Evolutionary conservation across 768 basidiomycete species (phyloP), one percentile per base, ranked within the genome.

Genomic region (Auriscalpium microsporum): DNA sequence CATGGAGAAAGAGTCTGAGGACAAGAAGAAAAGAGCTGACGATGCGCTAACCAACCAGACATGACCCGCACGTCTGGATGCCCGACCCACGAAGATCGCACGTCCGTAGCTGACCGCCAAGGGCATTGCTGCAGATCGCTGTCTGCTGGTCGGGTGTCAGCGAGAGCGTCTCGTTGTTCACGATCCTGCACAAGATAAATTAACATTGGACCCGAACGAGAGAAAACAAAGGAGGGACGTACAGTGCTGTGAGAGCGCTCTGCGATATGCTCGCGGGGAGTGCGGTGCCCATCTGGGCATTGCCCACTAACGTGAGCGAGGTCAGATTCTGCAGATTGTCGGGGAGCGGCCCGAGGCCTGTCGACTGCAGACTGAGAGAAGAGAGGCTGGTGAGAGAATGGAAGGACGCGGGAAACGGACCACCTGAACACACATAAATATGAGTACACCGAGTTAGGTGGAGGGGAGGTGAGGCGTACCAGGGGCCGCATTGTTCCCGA

Each of bases 401-500:
- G 54, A 79, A 74, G 1, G 71, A 65, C 17, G 61, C 57, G 2
- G 78, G 75, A 9, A 79, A 64, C 11, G 68, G 56, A 17, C 78
- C 78, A 54, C 72, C 75, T 77, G 57, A 42, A 28, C 1, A 48
- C 28, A 38, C 46, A 11, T 19, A 48, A 23, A 48, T 19, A 48
- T 21, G 28, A 48, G 13, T 23, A 21, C 47, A 3, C 1, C 21
- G 21, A 21, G 23, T 23, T 19, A 33, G 45, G n/a, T 9, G 54
- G 16, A 21, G 23, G 33, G 13, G 14, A 16, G 23, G 10, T 10
- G 9, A 38, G 21, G 59, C 71, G 51, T 62, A 76, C 77, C 72
- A 50, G 78, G 79, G 34, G 73, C 61, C 36, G 62, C 66, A 23
- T 67, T 68, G 44, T 76, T 72, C 8, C 79, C 78, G 16, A 74